Base-by-base conservation (phyloP, 1,139 yeast species). In the Blastobotrys elegans region DNA sequence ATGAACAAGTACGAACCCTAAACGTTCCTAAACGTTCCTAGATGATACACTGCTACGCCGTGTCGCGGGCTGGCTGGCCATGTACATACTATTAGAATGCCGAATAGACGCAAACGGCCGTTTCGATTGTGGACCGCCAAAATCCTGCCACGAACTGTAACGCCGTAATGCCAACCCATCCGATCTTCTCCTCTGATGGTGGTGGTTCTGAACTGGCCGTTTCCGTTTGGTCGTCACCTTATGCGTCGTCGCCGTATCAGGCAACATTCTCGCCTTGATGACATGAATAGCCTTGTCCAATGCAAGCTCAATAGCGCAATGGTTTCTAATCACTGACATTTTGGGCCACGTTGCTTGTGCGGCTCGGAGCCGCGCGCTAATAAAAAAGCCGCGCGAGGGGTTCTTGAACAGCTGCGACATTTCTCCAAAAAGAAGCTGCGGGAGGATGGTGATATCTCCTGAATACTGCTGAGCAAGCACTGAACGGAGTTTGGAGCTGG, bases 281-380 rank as follows among this genome's bases (percentile, higher is more conserved):
- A 68, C 62, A 20, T 82, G 74, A 4, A 90, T 88, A 3, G 95
- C 85, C 52, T 76, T 77, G 65, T 90, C 97, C 40, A 92, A 68
- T 0, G 90, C 86, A 65, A 90, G 83, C 60, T 92, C 98, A 35
- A 89, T 80, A 0, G 92, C 82, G 64, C 96, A 88, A 60, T 88
- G 96, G 62, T 90, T 90, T 54, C 82, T 76, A 43, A 90, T 87
- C 34, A 89, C 75, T 1, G 95, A 79, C 2, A 90, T 68, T 59
- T 87, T 86, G 0, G 96, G 95, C 97, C 97, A 92, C 0, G 96
- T 82, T 0, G 97, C 92, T 53, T 86, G 72, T 0, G 95, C 95
- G 1, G 97, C 98, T 53, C 95, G 75, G 38, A 82, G 73, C 6
- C 83, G 77, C 49, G 89, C 83, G 49, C 82, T 83, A 43, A 81